Evolutionary conservation across 1,284 basidiomycete species (phyloP), one percentile per base, ranked within the genome.

Genomic region (Ustilago cynodontis): DNA sequence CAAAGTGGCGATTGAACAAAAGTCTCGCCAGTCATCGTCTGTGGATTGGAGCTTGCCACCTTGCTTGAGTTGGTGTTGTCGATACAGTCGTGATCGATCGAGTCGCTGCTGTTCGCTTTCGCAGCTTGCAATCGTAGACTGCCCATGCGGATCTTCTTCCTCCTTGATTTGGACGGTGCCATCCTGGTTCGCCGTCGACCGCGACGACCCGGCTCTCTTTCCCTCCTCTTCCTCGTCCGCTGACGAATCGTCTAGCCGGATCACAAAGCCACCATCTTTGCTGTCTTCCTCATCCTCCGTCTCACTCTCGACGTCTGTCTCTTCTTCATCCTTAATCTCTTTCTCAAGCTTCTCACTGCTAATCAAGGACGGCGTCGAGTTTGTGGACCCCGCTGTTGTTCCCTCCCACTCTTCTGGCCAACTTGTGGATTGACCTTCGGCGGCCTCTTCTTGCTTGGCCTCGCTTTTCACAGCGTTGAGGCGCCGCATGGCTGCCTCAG

Each of bases 401-500:
- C 56, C 31, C 3, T 50, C 29, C 56, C 28, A 39, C 1, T 45
- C 28, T 13, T 43, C 10, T 1, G 60, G 70, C 60, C 65, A 72
- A 35, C 55, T 66, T 0, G 45, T 4, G 22, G 53, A 47, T 7
- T 22, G 45, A 3, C 35, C 22, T 7, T 20, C 33, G 16, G 29
- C 18, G 1, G 57, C 35, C 26, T 67, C 57, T n/a, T 24, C 18
- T 0, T 59, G 28, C 10, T 26, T 14, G 1, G 52, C 28, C 18
- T 72, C 65, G 7, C 31, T n/a, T 26, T 72, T 67, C 24, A 59
- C 16, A 4, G 65, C 45, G 13, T 39, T 29, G 28, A 78, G 26
- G 5, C 77, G 59, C 18, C 64, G 63, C 41, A 74, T 45, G 2
- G 78, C 76, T 18, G 78, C 78, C 33, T 80, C 59, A 1, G 76